phyloP scores from a whole-genome alignment of 2,329 filamentous ascomycete species.

The Aspergillus arachidicola region DNA sequence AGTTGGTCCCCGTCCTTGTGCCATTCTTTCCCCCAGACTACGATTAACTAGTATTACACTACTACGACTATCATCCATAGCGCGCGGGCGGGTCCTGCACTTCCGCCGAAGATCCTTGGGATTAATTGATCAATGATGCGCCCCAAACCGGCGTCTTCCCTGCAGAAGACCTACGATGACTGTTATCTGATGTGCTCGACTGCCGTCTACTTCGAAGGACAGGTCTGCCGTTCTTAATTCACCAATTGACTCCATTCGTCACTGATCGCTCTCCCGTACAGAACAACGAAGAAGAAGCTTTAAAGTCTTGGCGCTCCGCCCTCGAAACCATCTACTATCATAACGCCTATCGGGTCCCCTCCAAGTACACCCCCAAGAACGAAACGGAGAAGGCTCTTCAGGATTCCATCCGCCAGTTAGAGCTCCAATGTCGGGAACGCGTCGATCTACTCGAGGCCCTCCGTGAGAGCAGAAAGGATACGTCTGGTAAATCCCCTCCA shows the following conservation, averaged over 20 bases:
- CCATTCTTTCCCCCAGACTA: neutral
- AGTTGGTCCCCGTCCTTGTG: neutral
- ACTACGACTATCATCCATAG: constrained; percentile 19
- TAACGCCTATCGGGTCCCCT: constrained; percentile 72
- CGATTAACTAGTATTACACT: neutral
- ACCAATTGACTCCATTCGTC: neutral
- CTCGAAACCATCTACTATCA: constrained; percentile 88
- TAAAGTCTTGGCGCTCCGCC: constrained; percentile 85
- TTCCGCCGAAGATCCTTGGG: constrained; percentile 14
- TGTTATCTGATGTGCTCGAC: constrained; percentile 94
- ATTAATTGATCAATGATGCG: constrained; percentile 49
- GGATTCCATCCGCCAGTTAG: constrained; percentile 78
- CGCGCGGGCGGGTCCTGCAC: constrained; percentile 28
- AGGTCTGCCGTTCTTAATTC: constrained; percentile 57
- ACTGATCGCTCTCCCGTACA: constrained; percentile 41
- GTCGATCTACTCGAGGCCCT: constrained; percentile 86
- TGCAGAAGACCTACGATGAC: constrained; percentile 98
- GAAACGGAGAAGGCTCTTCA: constrained; percentile 83
- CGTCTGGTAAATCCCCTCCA: constrained; percentile 28
- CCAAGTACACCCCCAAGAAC: constrained; percentile 69
- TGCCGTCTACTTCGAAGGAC: constrained; percentile 91
- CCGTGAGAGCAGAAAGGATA: constrained; percentile 63
- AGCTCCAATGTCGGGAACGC: constrained; percentile 89
- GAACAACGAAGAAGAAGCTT: constrained; percentile 89
- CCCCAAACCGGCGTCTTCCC: constrained; percentile 66